These are phyloP conservation scores for Neopestalotiopsis clavispora DNA, from an alignment of 2,329 filamentous ascomycete genomes.

Conservation along the genomic window DNA sequence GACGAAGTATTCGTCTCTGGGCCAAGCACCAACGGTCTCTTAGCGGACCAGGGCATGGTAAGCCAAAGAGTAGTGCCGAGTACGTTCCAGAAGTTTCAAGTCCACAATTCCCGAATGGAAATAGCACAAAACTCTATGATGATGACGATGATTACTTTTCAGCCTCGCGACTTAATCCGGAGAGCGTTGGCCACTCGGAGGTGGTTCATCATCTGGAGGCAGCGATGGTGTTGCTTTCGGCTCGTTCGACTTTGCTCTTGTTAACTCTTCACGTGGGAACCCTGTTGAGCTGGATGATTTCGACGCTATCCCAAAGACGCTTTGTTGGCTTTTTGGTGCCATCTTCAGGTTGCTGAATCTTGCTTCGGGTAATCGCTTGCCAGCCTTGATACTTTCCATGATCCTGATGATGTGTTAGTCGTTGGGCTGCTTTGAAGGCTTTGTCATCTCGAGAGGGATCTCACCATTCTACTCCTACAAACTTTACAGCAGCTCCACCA, in stretches of 20 bases:
- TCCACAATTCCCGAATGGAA: neutral
- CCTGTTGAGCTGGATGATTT: slow-evolving; percentile 24
- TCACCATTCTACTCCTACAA: slow-evolving; percentile 81
- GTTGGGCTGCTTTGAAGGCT: neutral
- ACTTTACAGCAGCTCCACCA: slow-evolving; percentile 74
- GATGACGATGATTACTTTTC: neutral
- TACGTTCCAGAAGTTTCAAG: neutral
- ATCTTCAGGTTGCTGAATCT: slow-evolving; percentile 70
- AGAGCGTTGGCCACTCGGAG: slow-evolving; percentile 19
- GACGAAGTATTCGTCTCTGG: neutral
- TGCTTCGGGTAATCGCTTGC: slow-evolving; percentile 75
- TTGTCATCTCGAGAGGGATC: slow-evolving; percentile 2
- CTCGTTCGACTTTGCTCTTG: neutral
- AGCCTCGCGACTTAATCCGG: neutral
- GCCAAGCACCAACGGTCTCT: neutral
- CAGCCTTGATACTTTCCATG: slow-evolving; percentile 80
- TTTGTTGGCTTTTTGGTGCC: slow-evolving; percentile 65
- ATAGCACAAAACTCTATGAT: neutral
- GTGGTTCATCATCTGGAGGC: slow-evolving; percentile 9
- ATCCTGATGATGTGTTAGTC: slow-evolving; percentile 57
- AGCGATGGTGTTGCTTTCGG: neutral
- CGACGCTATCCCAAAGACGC: slow-evolving; percentile 61
- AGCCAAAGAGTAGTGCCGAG: neutral
- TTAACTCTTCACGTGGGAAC: too few species aligned
- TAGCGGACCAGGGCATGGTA: neutral